Percentiles rank a stretch among this genome's conserved stretches.
These are phyloP conservation scores for Malus orientalis DNA, from an alignment of 306 rosid species.

Conservation along the genomic window DNA sequence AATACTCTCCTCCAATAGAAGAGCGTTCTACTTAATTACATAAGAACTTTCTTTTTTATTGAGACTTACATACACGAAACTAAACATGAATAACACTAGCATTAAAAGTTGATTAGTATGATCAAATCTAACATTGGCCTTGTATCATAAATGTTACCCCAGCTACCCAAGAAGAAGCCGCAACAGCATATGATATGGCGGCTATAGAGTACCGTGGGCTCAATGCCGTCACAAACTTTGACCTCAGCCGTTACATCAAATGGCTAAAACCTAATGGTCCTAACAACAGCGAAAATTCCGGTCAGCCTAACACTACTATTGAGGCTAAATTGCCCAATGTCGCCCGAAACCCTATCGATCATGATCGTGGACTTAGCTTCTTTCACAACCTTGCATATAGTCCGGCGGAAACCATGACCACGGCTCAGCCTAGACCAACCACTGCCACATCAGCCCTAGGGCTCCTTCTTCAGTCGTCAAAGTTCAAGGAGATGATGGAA, in stretches of 20 bases:
- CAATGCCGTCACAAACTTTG: slow-evolving; percentile 41
- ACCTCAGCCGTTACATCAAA: slow-evolving; percentile 38
- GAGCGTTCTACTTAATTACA: too few species aligned
- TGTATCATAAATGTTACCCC: not conserved
- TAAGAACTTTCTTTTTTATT: too few species aligned
- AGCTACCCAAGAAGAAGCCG: slow-evolving; percentile 47
- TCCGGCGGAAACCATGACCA: slow-evolving; percentile 3
- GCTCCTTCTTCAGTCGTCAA: slow-evolving; percentile 33
- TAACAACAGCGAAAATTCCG: not conserved
- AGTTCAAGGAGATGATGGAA: slow-evolving; percentile 51
- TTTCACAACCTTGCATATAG: slow-evolving; percentile 17
- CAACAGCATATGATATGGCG: slow-evolving; percentile 37
- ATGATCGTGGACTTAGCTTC: slow-evolving; percentile 14
- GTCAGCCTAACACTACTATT: not conserved
- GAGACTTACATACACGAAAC: too few species aligned
- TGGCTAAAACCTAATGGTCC: slow-evolving; percentile 30
- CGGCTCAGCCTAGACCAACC: slow-evolving; percentile 13
- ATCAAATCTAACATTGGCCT: not conserved
- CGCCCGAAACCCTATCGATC: slow-evolving; percentile 4
- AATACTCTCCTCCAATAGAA: too few species aligned
- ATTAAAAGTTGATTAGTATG: not conserved
- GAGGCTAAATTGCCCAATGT: not conserved
- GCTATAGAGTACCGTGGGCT: slow-evolving; percentile 42
- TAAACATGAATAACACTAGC: not conserved
- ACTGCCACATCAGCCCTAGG: slow-evolving; percentile 39